Base-by-base conservation (phyloP, 192 early-diverging fungal species). In the Diversispora eburnea region DNA sequence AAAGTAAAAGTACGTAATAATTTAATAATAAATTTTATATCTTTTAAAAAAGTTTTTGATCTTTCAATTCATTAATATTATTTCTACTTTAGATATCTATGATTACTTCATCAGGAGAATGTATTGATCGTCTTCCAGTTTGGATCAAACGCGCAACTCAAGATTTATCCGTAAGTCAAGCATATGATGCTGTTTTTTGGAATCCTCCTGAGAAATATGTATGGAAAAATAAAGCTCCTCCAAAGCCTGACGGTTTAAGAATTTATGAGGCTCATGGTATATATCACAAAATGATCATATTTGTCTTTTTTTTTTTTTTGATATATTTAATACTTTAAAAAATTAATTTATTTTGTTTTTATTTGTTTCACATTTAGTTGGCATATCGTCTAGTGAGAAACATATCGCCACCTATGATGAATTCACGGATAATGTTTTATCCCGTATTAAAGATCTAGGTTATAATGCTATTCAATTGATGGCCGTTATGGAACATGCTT, bases 401-500 rank as follows among this genome's bases (percentile, higher is more conserved):
- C 83, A 89, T 2, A 89, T 95, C 46, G 90, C 89, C n/a, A 90
- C 90, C 5, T 98, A 92, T 83, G 86, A 87, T n/a, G 90, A 98
- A 69, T 98, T 98, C 73, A 94, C 92, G 5, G 75, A 85, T 25
- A 88, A 95, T 65, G 87, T 94, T 17, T 85, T 98, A 47, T 93
- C 92, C 46, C 87, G 94, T 68, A 96, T 98, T 81, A 83, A 82
- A 72, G 80, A 91, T 65, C 84, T 96, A 4, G 91, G 91, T 5
- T 94, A 93, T 82, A 94, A 94, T 79, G 83, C 89, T 0, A 88
- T 94, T 70, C 91, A 94, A 79, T 76, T 94, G 63, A 93, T 93
- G 92, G 97, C 97, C 47, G 81, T 99, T 59, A 98, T 98, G 96
- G 97, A 99, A 79, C 97, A 99, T 73, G 95, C 97, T 41, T 99